Base-by-base conservation (phyloP, 2,329 filamentous ascomycete species). In the Microthyrium microscopicum region DNA sequence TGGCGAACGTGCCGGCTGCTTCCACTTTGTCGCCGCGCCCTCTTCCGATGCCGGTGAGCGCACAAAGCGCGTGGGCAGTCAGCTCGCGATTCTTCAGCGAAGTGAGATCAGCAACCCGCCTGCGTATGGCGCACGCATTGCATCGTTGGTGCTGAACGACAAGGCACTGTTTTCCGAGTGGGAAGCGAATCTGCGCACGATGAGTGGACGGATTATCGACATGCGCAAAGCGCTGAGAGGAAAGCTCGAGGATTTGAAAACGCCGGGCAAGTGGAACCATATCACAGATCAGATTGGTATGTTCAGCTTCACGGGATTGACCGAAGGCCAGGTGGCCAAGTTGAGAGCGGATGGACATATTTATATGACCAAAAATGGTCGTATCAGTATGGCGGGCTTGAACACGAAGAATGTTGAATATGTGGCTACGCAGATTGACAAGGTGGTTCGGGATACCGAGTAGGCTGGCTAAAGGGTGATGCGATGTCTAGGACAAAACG, bases 251-350 rank as follows among this genome's bases (percentile, higher is more conserved):
- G 72, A 75, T 49, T 68, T 87, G 39, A 73, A 71, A 20, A 94
- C 89, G 0, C 87, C 87, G 0, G 87, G 87, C 20, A 78, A 70
- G 11, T 98, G 89, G 89, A 82, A 85, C 51, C 89, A 98, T 60
- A 92, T 98, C 54, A 94, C 85, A 12, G 81, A 91, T 48, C 89
- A 98, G 68, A 98, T 98, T 52, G 89, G 89, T 61, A 98, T 98
- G 89, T 98, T 98, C 62, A 87, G 77, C 55, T 98, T 92, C 56
- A 91, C 82, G 1, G 82, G 82, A 9, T 58, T 91, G 52, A 69
- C 55, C 9, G 78, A 84, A 59, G 52, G 69, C 40, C 81, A 89
- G 53, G 81, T 87, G 5, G 45, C 68, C 44, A 73, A 71, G 58
- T 60, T 89, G 40, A 68, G 76, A 33, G 64, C 72, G 40, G 70